Conservation (phyloP, 768 basidiomycete genomes). For the Suillus lakei region DNA sequence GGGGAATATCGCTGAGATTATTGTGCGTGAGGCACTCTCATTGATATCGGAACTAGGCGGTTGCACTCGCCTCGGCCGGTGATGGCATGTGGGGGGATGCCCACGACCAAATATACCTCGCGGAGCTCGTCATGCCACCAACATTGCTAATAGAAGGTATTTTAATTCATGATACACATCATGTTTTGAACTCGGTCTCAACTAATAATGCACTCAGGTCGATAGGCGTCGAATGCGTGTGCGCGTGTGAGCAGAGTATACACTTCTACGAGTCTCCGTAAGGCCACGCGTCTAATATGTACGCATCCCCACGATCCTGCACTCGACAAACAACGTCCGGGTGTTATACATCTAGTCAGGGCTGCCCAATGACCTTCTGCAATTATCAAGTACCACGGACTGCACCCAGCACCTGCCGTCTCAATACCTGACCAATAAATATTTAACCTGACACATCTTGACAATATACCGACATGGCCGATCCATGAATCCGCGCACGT, state of each 20-base stretch:
- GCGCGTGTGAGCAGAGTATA: not conserved
- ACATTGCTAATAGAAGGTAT: not conserved
- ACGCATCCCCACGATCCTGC: not conserved
- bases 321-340: not conserved
- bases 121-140: not conserved
- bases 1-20: not conserved
- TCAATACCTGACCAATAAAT: not conserved
- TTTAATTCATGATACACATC: not conserved
- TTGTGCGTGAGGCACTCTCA: not conserved
- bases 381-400: not conserved
- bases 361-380: not conserved
- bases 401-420: slow-evolving; percentile 2
- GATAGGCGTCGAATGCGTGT: not conserved
- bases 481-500: not conserved
- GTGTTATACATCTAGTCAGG: not conserved
- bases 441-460: not conserved
- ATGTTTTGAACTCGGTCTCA: not conserved
- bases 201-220: not conserved
- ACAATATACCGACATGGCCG: not conserved
- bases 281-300: not conserved
- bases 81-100: not conserved
- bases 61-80: not conserved
- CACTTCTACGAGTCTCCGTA: not conserved
- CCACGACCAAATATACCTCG: not conserved
- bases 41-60: not conserved